phyloP scores from a whole-genome alignment of 2,329 filamentous ascomycete genomes.

The Hirsutella minnesotensis region DNA sequence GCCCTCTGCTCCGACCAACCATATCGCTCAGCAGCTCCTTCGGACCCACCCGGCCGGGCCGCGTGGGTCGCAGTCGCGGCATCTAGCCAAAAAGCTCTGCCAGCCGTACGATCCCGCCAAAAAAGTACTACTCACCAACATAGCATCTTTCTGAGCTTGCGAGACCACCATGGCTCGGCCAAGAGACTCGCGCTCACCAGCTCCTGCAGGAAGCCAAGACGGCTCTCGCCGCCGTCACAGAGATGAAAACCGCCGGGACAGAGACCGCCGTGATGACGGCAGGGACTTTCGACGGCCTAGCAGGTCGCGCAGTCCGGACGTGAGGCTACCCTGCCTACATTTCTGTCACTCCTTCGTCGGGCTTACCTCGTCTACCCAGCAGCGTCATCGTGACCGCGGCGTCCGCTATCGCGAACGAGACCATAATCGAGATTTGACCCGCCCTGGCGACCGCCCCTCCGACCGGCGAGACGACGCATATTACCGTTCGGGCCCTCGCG shows the following conservation, averaged over 20 bases:
- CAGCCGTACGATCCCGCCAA: conserved; percentile 5
- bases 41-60: background rate
- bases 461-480: conserved; percentile 54
- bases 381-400: conserved; percentile 46
- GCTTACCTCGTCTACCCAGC: conserved; percentile 26
- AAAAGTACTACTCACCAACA: conserved; percentile 27
- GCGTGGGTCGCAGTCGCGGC: background rate
- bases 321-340: conserved; percentile 27
- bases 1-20: background rate
- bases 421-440: conserved; percentile 43
- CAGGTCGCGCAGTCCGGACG: conserved; percentile 52
- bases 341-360: conserved; percentile 26
- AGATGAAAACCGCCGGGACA: conserved; percentile 45
- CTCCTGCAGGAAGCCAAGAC: conserved; percentile 77
- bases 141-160: conserved; percentile 29
- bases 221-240: conserved; percentile 58
- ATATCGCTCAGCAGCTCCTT: background rate
- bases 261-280: conserved; percentile 37
- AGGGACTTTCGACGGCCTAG: conserved; percentile 43
- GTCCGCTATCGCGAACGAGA: conserved; percentile 29
- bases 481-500: conserved; percentile 45
- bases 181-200: conserved; percentile 75
- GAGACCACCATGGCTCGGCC: conserved; percentile 46
- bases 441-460: conserved; percentile 59
- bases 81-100: background rate